These are phyloP conservation scores for Fimicolochytrium jonesii DNA, from an alignment of 192 early-diverging fungal species.

Conservation along the genomic window DNA sequence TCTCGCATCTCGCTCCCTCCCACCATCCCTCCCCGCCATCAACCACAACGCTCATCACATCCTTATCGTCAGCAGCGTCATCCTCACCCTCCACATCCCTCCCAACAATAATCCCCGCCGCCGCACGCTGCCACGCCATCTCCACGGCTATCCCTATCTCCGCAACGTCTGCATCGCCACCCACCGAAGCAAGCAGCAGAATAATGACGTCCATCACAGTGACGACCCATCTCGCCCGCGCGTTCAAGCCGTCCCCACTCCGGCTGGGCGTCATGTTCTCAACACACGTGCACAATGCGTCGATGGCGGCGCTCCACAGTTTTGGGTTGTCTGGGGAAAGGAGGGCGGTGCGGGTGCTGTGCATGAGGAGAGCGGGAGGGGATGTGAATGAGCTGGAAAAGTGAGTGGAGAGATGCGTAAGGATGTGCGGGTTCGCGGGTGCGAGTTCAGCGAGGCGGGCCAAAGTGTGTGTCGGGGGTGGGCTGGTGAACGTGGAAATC, in stretches of 20 bases:
- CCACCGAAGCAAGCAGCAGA: constrained; percentile 5
- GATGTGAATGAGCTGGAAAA: not conserved
- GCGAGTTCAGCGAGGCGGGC: not conserved
- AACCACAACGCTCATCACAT: not conserved
- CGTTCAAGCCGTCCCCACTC: not conserved
- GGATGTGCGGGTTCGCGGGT: not conserved
- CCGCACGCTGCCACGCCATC: not conserved
- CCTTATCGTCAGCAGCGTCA: not conserved
- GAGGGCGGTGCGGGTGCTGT: not conserved
- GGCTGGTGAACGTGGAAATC: not conserved
- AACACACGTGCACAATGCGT: not conserved
- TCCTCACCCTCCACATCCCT: not conserved
- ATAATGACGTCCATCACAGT: constrained; percentile 15
- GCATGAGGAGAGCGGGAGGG: not conserved
- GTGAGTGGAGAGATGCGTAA: not conserved
- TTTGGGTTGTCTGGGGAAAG: not conserved
- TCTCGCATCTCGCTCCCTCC: not conserved
- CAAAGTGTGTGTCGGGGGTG: not conserved
- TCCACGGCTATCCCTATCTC: not conserved
- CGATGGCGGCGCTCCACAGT: not conserved
- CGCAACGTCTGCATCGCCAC: not conserved
- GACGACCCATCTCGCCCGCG: constrained; percentile 5
- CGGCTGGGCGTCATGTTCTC: not conserved
- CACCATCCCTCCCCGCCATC: not conserved
- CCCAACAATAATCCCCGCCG: not conserved